phyloP scores from a whole-genome alignment of 2,329 filamentous ascomycete genomes.

The Arthrocladium fulminans region DNA sequence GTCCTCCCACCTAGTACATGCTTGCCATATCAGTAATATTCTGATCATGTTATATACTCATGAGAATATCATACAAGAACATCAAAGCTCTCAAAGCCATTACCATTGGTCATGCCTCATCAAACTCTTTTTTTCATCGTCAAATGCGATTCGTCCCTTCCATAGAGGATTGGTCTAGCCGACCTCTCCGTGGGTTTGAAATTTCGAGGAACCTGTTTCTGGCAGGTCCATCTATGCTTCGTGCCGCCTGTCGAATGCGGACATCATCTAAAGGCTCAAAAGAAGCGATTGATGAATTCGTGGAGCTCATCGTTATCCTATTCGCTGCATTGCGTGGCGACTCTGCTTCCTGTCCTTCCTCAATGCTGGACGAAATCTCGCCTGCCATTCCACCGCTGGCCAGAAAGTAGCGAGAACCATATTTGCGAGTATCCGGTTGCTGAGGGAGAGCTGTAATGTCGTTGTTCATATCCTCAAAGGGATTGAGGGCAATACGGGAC shows the following conservation, averaged over 20 bases:
- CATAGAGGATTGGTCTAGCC: background rate
- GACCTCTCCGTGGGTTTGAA: background rate
- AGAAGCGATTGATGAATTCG: constrained; percentile 37
- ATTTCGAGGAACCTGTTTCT: constrained; percentile 30
- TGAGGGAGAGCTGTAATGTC: constrained; percentile 22
- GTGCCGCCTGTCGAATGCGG: constrained; percentile 18
- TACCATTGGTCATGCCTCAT: background rate
- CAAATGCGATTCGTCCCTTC: background rate
- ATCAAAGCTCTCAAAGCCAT: background rate
- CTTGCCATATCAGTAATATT: no score
- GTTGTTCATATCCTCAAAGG: constrained; percentile 13
- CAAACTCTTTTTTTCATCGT: background rate
- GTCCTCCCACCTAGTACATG: no score
- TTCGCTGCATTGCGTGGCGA: constrained; percentile 10
- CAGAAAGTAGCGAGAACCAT: constrained; percentile 1
- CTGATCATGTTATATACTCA: no score
- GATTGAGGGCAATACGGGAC: constrained; percentile 15
- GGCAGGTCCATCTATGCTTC: constrained; percentile 28
- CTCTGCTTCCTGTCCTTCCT: constrained; percentile 16
- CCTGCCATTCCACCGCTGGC: background rate
- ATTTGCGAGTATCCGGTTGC: constrained; percentile 12
- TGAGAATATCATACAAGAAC: background rate
- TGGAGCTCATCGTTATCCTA: constrained; percentile 36
- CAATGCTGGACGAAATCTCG: constrained; percentile 22
- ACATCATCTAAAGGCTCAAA: constrained; percentile 33